Base-by-base conservation (phyloP, 75 land plant genomes). In the Selaginella tamariscina region DNA sequence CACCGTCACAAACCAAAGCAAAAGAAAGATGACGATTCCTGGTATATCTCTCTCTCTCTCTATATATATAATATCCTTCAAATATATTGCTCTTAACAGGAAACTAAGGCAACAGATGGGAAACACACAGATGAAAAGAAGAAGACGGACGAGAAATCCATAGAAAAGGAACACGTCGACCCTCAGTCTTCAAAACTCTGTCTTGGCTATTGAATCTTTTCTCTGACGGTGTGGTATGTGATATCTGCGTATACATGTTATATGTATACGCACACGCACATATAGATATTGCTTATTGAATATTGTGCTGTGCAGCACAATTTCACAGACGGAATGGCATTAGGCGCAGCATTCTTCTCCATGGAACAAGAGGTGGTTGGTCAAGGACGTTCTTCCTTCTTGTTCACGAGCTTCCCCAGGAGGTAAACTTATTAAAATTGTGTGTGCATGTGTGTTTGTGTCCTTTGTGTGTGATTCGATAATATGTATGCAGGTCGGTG, bases 341-440 rank as follows among this genome's bases (percentile, higher is more conserved):
- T 94, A 65, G 98, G 98, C 69, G 82, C 88, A 76, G 98, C 98
- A 56, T 94, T 74, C 66, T 89, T 56, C 80, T 91, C 29, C 77
- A 94, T 83, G 98, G 98, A 57, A 78, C 88, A 55, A 85, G 87
- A 74, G 98, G 98, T 57, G 98, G 98, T 49, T 94, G 98, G 98
- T 94, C 98, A 11, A 75, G 98, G 55, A 94, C 98, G 33, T 68
- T 94, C 22, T 94, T 94, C 74, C 76, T 94, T 71, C 98, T 94
- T 75, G 98, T 95, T 0, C 98, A 94, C 83, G 98, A 94, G 77
- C 86, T 94, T 65, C 98, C 98, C 26, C 98, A 94, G 75, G 98
- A 94, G 98, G 98, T 93, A 68, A 24, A 23, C 8, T n/a, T 55
- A 69, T 64, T 29, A 62, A 24, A 32, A 72, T 62, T 57, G 22